A percentile compares a stretch with the other conserved stretches of the same genome.
Conservation (phyloP, 306 rosid species). For the Cucurbita moschata region DNA sequence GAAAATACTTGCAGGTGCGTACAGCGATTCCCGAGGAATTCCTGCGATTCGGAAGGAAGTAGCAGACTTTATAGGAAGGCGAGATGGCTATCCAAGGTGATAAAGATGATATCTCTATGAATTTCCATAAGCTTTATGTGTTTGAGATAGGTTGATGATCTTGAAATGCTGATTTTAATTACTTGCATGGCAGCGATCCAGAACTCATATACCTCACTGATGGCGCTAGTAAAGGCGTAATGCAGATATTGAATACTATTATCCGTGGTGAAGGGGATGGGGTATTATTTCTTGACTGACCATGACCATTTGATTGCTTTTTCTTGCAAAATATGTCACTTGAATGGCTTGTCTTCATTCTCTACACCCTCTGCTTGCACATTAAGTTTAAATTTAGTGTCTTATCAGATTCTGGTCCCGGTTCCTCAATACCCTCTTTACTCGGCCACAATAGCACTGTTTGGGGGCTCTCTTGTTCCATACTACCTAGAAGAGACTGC, state of each 20-base stretch:
- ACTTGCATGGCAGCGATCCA: conserved; percentile 56
- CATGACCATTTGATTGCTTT: background rate
- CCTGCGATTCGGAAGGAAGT: conserved; percentile 90
- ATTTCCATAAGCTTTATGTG: background rate
- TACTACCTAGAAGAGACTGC: conserved; percentile 97
- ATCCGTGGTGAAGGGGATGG: conserved; percentile 77
- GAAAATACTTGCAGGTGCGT: conserved; percentile 51
- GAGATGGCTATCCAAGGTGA: conserved; percentile 98
- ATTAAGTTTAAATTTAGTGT: conserved; percentile 4
- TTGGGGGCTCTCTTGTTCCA: conserved; percentile 91
- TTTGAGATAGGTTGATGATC: background rate
- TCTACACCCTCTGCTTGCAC: conserved; percentile 8
- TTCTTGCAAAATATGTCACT: background rate
- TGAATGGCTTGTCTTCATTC: background rate
- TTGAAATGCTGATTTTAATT: conserved; percentile 8
- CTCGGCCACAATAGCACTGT: conserved; percentile 77
- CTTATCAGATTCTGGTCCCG: conserved; percentile 80
- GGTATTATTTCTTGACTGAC: conserved; percentile 35
- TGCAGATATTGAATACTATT: conserved; percentile 80
- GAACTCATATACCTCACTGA: conserved; percentile 93
- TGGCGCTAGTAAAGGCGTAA: conserved; percentile 98
- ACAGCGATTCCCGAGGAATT: conserved; percentile 92
- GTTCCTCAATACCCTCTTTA: conserved; percentile 99
- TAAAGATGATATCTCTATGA: background rate
- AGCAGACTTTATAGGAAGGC: conserved; percentile 77